Conservation (phyloP, 768 basidiomycete species). For the Panaeolus cyanescens region DNA sequence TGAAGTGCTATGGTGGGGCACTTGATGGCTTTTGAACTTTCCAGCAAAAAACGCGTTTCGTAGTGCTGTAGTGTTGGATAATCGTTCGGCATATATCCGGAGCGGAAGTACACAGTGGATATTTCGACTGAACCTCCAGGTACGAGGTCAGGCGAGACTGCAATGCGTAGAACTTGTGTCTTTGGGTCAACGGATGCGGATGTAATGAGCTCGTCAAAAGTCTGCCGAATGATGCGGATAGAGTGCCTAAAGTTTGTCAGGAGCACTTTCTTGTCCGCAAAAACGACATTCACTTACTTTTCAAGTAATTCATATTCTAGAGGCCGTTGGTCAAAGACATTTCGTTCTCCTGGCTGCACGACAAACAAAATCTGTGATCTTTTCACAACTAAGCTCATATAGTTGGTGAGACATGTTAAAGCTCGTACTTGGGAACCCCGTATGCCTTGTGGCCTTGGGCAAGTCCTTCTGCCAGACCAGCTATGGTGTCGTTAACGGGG, state of each 20-base stretch:
- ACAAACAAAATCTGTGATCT: conserved; percentile 77
- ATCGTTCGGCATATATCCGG: conserved; percentile 85
- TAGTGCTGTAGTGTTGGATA: conserved; percentile 71
- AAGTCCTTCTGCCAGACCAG: conserved; percentile 73
- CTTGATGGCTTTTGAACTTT: conserved; percentile 85
- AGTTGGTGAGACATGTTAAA: background rate
- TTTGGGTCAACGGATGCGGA: conserved; percentile 56
- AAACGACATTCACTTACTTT: conserved; percentile 45
- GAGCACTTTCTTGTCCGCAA: background rate
- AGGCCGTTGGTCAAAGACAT: conserved; percentile 91
- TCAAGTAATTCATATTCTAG: conserved; percentile 87
- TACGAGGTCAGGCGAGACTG: conserved; percentile 33
- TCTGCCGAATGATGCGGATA: conserved; percentile 75
- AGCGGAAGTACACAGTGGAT: conserved; percentile 88
- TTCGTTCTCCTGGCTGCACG: conserved; percentile 86
- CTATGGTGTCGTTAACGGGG: conserved; percentile 72
- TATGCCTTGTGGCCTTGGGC: conserved; percentile 82
- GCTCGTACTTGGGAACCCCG: conserved; percentile 48
- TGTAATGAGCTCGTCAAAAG: conserved; percentile 65
- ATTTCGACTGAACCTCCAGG: conserved; percentile 57
- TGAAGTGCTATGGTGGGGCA: conserved; percentile 91
- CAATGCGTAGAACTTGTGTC: conserved; percentile 44
- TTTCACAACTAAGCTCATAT: conserved; percentile 3
- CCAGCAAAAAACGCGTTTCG: conserved; percentile 73
- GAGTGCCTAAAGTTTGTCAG: conserved; percentile 51